phyloP scores from a whole-genome alignment of 345 rosid species.

The Populus deltoides region DNA sequence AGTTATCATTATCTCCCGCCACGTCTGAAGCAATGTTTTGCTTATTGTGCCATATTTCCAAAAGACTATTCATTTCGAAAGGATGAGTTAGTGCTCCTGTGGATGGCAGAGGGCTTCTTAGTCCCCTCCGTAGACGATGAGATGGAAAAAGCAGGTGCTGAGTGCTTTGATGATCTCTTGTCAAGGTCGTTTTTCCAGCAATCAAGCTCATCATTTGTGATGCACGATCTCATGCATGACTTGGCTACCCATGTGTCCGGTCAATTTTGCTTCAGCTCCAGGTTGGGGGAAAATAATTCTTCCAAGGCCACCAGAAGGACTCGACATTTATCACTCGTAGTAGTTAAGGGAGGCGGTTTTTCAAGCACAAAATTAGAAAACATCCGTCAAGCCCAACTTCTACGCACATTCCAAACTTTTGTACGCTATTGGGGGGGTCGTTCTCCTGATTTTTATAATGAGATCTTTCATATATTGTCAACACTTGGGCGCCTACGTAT shows the following conservation, averaged over 20 bases:
- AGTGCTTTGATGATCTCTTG: constrained; percentile 15
- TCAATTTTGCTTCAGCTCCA: background rate
- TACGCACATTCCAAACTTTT: background rate
- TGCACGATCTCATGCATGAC: constrained; percentile 24
- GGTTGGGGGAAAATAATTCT: background rate
- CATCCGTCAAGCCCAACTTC: background rate
- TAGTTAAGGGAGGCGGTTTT: no score
- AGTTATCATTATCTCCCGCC: background rate
- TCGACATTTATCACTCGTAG: background rate
- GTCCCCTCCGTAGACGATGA: background rate
- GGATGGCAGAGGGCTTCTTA: constrained; percentile 31
- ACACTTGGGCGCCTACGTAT: background rate
- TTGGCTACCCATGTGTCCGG: constrained; percentile 19
- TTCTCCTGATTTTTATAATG: no score
- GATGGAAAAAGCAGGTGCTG: constrained; percentile 13
- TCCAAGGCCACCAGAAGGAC: background rate
- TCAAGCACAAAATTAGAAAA: background rate
- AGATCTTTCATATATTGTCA: background rate
- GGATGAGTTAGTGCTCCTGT: constrained; percentile 2
- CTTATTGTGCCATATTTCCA: background rate
- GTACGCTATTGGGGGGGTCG: no score
- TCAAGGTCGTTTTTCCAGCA: constrained; percentile 15
- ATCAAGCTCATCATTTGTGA: background rate
- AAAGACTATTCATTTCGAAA: background rate
- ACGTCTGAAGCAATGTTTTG: no score